These are phyloP conservation scores for Boletellus sp. DNA, from an alignment of 768 basidiomycete species.

Conservation along the genomic window DNA sequence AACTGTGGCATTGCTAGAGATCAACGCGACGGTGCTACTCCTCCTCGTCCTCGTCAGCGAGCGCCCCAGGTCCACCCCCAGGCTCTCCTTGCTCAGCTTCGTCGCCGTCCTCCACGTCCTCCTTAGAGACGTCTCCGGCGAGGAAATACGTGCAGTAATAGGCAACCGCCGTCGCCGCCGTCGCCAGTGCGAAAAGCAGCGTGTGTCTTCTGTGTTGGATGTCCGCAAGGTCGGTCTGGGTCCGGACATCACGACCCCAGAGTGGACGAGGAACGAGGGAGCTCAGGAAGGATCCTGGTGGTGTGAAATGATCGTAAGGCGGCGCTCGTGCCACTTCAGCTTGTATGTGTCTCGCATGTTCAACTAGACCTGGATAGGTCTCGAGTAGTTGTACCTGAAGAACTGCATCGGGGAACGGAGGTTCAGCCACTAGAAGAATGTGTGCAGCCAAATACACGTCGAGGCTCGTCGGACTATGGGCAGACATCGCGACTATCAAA, in stretches of 20 bases:
- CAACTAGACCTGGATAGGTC: slow-evolving; percentile 53
- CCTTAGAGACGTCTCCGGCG: neutral
- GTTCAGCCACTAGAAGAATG: slow-evolving; percentile 53
- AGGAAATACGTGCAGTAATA: slow-evolving; percentile 27
- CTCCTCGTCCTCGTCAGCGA: slow-evolving; percentile 12
- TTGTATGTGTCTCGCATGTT: slow-evolving; percentile 55
- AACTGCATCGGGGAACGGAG: slow-evolving; percentile 59
- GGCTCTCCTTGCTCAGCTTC: slow-evolving; percentile 17
- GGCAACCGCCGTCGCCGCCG: slow-evolving; percentile 40
- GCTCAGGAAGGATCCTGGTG: slow-evolving; percentile 26
- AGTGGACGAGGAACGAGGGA: slow-evolving; percentile 38
- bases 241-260: slow-evolving; percentile 8
- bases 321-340: slow-evolving; percentile 29
- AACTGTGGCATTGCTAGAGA: neutral
- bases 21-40: slow-evolving; percentile 3
- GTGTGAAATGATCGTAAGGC: slow-evolving; percentile 16
- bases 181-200: slow-evolving; percentile 51
- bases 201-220: slow-evolving; percentile 45
- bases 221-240: slow-evolving; percentile 38
- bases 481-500: neutral
- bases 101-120: neutral
- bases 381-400: slow-evolving; percentile 51
- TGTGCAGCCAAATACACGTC: slow-evolving; percentile 70
- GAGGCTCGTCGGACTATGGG: slow-evolving; percentile 52
- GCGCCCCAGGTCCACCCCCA: neutral